Evolutionary conservation across 257 asterid genomes (phyloP).

Genomic region (Solanum virginianum): DNA sequence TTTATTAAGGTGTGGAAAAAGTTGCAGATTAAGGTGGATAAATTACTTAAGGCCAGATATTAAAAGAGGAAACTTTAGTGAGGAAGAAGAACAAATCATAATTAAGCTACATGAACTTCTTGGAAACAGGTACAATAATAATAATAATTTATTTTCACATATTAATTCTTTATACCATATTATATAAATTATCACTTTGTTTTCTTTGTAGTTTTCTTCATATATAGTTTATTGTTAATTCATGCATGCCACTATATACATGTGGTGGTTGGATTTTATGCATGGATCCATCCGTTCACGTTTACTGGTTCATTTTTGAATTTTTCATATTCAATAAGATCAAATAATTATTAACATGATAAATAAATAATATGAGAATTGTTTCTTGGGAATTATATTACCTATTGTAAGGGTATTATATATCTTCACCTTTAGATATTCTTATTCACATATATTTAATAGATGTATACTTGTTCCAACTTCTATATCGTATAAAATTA

Average conservation of each 20-base stretch:
- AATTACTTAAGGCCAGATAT: constrained; percentile 25
- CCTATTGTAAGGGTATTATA: not conserved
- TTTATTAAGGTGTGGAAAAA: constrained; percentile 21
- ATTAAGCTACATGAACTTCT: constrained; percentile 7
- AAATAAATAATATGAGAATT: no score
- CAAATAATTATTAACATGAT: no score
- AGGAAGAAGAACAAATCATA: constrained; percentile 21
- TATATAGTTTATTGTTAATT: not conserved
- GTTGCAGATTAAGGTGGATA: constrained; percentile 27
- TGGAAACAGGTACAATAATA: constrained; percentile 13
- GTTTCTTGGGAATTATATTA: not conserved
- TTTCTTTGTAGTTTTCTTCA: no score
- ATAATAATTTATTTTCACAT: not conserved
- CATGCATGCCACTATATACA: not conserved
- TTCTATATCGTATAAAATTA: not conserved
- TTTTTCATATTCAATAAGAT: no score
- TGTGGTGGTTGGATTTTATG: not conserved
- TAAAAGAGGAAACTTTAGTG: constrained; percentile 20
- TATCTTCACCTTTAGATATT: not conserved
- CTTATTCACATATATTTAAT: not conserved
- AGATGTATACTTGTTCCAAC: not conserved
- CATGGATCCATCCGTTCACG: no score
- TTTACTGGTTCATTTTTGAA: no score
- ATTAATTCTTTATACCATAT: not conserved
- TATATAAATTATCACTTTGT: no score